Evolutionary conservation across 805 yeast species (phyloP).

Genomic region (Teunomyces atbi): DNA sequence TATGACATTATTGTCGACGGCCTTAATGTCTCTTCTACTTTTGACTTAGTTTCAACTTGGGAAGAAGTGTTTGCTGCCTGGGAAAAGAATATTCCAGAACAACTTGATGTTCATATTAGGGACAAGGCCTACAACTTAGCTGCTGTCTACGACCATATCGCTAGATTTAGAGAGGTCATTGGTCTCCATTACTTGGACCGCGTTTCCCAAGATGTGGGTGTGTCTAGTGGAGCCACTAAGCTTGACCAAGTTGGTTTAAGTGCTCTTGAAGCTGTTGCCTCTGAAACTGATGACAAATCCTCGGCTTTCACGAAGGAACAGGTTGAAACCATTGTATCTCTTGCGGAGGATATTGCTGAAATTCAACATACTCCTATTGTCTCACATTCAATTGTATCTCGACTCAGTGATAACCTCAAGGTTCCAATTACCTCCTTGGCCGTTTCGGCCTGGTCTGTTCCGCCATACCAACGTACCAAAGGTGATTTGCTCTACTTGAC

Average conservation of each 20-base stretch:
- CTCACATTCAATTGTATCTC: conserved; percentile 25
- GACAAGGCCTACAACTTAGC: conserved; percentile 61
- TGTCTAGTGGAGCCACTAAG: conserved; percentile 50
- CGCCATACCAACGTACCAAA: conserved; percentile 53
- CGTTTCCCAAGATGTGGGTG: conserved; percentile 39
- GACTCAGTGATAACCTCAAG: conserved; percentile 25
- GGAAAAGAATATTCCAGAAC: conserved; percentile 20
- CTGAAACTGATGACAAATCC: conserved; percentile 9
- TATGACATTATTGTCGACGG: conserved; percentile 47
- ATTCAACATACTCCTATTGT: conserved; percentile 9
- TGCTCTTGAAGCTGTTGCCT: conserved; percentile 10
- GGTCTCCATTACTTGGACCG: conserved; percentile 51
- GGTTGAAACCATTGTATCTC: conserved; percentile 24
- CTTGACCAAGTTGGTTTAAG: conserved; percentile 42
- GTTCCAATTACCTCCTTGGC: conserved; percentile 56
- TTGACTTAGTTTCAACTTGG: conserved; percentile 21
- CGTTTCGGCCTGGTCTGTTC: conserved; percentile 81
- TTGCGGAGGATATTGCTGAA: conserved; percentile 9
- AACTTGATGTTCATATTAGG: conserved; percentile 44
- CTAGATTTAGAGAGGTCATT: conserved; percentile 58
- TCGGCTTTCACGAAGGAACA: conserved; percentile 13
- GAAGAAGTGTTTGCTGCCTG: conserved; percentile 26
- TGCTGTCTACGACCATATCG: conserved; percentile 60
- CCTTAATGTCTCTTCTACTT: conserved; percentile 24
- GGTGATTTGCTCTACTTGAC: conserved; percentile 83